Base-by-base conservation (phyloP, 805 yeast species). In the Yarrowia keelungensis region DNA sequence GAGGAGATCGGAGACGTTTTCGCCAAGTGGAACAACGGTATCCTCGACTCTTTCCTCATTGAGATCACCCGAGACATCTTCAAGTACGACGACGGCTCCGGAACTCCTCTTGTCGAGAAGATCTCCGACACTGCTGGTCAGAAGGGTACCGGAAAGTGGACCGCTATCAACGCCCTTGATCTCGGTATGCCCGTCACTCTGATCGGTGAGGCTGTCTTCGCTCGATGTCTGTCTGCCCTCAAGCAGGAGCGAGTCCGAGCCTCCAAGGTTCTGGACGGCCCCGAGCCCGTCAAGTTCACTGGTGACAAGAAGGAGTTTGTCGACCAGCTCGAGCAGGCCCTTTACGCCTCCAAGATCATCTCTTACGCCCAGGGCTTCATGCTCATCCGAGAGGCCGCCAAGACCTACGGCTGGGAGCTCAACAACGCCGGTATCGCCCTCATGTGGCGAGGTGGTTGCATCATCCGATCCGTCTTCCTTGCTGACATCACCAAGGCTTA, bases 381-480 rank as follows among this genome's bases (percentile, higher is more conserved):
- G 98, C 87, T 94, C 80, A 92, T 94, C 84, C 91, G 96, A 82
- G 97, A 94, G 83, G 98, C 98, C 76, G 98, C 97, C 75, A 89
- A 87, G 83, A 97, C 92, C 81, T 94, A 92, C 87, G 89, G 89
- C 78, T 94, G 99, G 99, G 88, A 91, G 82, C 86, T 94, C 80
- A 95, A 94, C 89, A 90, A 91, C 88, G 97, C 98, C 76, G 95
- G 97, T 71, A 95, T 95, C 77, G 98, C 98, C 75, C 87, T 95
- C 78, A 94, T 94, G 98, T 94, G 99, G 99, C 89, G 99, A 87
- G 99, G 99, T 85, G 99, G 99, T 77, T 94, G 99, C 87, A 94
- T 94, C 82, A 94, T 94, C 84, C 91, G 98, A 87, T 94, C 99
- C 70, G 98, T 94, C 73, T 94, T 94, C 90, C 86, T 94, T 79